Percentiles rank a stretch among this genome's conserved stretches.
phyloP scores from a whole-genome alignment of 2,329 filamentous ascomycete genomes.

The Penicillium sp. region DNA sequence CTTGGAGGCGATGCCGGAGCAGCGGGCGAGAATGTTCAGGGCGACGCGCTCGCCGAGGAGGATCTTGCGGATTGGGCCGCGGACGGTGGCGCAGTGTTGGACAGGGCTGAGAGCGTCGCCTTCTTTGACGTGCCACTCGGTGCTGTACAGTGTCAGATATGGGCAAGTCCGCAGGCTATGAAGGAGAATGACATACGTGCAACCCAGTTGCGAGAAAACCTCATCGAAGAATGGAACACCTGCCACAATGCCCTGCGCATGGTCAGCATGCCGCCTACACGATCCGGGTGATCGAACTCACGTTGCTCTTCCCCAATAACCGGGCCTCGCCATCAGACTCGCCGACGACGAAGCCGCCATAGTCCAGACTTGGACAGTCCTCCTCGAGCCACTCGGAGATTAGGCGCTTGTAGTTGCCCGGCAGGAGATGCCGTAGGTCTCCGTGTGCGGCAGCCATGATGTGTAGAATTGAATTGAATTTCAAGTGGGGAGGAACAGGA shows the following conservation, averaged over 20 bases:
- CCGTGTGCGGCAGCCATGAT: slow-evolving; percentile 59
- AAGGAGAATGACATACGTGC: slow-evolving; percentile 53
- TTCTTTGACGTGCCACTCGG: slow-evolving; percentile 82
- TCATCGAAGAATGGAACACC: slow-evolving; percentile 95
- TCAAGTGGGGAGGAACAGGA: slow-evolving; percentile 5
- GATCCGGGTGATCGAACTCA: slow-evolving; percentile 25
- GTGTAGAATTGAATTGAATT: background rate
- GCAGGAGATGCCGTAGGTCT: slow-evolving; percentile 70
- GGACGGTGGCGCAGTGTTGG: slow-evolving; percentile 73
- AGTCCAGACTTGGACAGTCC: slow-evolving; percentile 95
- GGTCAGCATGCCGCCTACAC: background rate
- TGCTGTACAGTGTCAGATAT: slow-evolving; percentile 41
- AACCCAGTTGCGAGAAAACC: slow-evolving; percentile 84
- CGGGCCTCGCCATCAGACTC: slow-evolving; percentile 44
- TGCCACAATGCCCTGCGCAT: slow-evolving; percentile 69
- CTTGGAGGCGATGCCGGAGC: slow-evolving; percentile 83
- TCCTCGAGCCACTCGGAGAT: slow-evolving; percentile 87
- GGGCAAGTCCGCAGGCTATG: background rate
- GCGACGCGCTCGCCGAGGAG: slow-evolving; percentile 92
- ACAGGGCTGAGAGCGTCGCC: slow-evolving; percentile 66
- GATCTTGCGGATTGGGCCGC: slow-evolving; percentile 76
- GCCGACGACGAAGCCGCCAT: slow-evolving; percentile 94
- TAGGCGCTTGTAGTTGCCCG: slow-evolving; percentile 76
- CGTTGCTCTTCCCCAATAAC: slow-evolving; percentile 58
- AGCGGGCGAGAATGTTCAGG: slow-evolving; percentile 84